phyloP scores from a whole-genome alignment of 345 rosid species.

The Passiflora organensis region DNA sequence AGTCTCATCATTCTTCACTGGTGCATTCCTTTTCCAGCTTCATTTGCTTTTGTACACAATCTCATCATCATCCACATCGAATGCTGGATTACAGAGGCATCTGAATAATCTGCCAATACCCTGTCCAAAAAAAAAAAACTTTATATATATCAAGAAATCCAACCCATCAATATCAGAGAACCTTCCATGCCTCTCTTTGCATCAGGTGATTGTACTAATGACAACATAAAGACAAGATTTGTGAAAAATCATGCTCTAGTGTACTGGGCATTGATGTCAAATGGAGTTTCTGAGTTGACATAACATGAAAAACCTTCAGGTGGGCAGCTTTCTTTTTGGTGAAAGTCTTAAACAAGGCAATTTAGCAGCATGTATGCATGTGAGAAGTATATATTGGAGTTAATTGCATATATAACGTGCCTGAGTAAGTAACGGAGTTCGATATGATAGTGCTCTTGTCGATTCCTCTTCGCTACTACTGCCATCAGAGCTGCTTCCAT shows the following conservation, averaged over 20 bases:
- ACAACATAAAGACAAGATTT: too few species aligned
- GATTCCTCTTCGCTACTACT: conserved; percentile 66
- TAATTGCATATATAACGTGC: conserved; percentile 34
- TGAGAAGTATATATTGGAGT: too few species aligned
- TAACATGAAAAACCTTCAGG: too few species aligned
- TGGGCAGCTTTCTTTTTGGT: too few species aligned
- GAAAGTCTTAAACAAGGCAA: too few species aligned
- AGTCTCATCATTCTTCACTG: too few species aligned
- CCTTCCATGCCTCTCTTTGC: too few species aligned
- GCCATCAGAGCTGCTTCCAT: conserved; percentile 58
- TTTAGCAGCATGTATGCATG: too few species aligned
- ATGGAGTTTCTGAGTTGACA: neutral
- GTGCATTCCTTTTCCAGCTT: conserved; percentile 10
- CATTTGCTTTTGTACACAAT: conserved; percentile 77
- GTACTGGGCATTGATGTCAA: too few species aligned
- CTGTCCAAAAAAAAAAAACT: conserved; percentile 27
- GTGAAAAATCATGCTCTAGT: too few species aligned
- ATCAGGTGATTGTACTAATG: too few species aligned
- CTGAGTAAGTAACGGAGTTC: conserved; percentile 85
- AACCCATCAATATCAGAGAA: too few species aligned
- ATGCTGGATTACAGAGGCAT: conserved; percentile 94
- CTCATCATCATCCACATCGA: conserved; percentile 92
- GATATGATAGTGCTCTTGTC: conserved; percentile 56
- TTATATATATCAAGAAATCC: neutral
- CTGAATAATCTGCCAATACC: conserved; percentile 95